Conservation (phyloP, 108 stramenopile genomes). For the Fistulifera solaris region DNA sequence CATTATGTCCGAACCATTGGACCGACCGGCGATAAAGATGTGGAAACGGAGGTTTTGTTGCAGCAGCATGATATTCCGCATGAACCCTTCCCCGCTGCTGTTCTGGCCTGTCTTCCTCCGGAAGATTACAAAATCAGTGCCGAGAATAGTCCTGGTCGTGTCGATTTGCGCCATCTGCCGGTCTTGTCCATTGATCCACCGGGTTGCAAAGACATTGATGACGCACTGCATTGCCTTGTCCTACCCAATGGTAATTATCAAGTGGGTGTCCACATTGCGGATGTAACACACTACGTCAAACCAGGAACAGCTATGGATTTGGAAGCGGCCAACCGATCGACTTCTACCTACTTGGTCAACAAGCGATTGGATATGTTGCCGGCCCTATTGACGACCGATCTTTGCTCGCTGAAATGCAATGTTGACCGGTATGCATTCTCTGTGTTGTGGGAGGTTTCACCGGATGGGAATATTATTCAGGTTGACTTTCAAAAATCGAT, state of each 20-base stretch:
- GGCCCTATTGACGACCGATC: slow-evolving; percentile 83
- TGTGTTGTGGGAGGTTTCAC: slow-evolving; percentile 87
- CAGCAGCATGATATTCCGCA: slow-evolving; percentile 93
- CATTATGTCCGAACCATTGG: slow-evolving; percentile 92
- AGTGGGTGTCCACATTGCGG: slow-evolving; percentile 98
- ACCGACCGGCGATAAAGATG: slow-evolving; percentile 81
- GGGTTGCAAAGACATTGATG: slow-evolving; percentile 99
- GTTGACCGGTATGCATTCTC: slow-evolving; percentile 93
- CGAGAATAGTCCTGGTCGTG: slow-evolving; percentile 62
- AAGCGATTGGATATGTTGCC: slow-evolving; percentile 98
- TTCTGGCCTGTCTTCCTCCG: slow-evolving; percentile 95
- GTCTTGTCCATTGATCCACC: slow-evolving; percentile 98
- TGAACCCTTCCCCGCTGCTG: slow-evolving; percentile 88
- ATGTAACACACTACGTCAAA: slow-evolving; percentile 96
- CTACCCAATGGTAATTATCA: slow-evolving; percentile 90
- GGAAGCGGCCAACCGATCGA: slow-evolving; percentile 92
- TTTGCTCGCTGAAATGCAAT: slow-evolving; percentile 90
- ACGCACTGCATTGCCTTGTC: slow-evolving; percentile 90
- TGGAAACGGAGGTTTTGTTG: slow-evolving; percentile 93
- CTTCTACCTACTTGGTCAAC: slow-evolving; percentile 97
- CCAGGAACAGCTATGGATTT: slow-evolving; percentile 88
- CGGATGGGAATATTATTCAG: slow-evolving; percentile 72
- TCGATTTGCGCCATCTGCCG: slow-evolving; percentile 85
- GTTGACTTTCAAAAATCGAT: slow-evolving; percentile 91
- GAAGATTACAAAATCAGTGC: slow-evolving; percentile 80